These are phyloP conservation scores for Bocquillonia castaneifolia DNA, from an alignment of 441 rosid species.

Conservation along the genomic window DNA sequence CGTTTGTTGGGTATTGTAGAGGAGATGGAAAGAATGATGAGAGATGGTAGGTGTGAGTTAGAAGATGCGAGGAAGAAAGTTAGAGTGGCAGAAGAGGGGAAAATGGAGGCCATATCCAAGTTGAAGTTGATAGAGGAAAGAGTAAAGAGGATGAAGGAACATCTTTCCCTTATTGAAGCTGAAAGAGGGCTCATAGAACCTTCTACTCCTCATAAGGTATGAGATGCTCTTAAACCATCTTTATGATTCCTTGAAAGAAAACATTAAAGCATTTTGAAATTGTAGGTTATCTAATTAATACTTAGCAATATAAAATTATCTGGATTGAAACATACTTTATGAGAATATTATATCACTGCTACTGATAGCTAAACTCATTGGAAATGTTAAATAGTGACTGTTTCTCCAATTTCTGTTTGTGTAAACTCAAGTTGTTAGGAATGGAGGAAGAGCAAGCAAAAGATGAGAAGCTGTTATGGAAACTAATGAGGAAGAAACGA, in stretches of 20 bases:
- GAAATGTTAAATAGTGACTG: not conserved
- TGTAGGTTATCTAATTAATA: too few species aligned
- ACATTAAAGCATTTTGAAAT: not conserved
- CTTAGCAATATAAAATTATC: too few species aligned
- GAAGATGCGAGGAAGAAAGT: constrained; percentile 46
- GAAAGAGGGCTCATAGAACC: constrained; percentile 20
- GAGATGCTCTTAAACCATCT: not conserved
- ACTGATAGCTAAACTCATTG: not conserved
- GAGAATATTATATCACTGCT: not conserved
- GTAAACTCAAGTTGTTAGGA: constrained; percentile 31
- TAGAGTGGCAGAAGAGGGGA: constrained; percentile 43
- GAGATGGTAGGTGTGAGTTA: constrained; percentile 39
- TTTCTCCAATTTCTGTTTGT: not conserved
- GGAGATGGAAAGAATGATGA: constrained; percentile 37
- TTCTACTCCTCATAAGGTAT: constrained; percentile 33
- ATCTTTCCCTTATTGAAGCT: constrained; percentile 28
- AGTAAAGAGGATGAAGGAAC: constrained; percentile 33
- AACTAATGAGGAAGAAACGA: constrained; percentile 39
- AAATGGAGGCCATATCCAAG: constrained; percentile 37
- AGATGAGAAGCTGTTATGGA: constrained; percentile 41
- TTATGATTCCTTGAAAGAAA: not conserved
- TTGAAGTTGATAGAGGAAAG: constrained; percentile 42
- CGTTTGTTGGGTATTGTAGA: constrained; percentile 29
- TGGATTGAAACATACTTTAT: too few species aligned
- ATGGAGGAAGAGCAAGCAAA: constrained; percentile 30